Conservation (phyloP, 345 rosid species). For the Toxicodendron radicans region DNA sequence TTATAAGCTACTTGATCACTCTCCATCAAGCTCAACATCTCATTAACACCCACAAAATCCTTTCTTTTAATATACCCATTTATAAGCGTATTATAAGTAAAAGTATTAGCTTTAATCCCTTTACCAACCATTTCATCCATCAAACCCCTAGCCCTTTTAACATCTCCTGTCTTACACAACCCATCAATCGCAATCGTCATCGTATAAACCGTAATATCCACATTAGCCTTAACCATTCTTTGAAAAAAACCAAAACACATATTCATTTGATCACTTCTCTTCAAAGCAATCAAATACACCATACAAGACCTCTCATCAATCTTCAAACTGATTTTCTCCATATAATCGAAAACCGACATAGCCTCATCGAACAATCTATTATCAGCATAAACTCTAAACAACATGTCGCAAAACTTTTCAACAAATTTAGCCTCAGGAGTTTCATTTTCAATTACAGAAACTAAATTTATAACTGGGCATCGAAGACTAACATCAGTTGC, state of each 20-base stretch:
- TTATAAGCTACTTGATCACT: slow-evolving; percentile 46
- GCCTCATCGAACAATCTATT: slow-evolving; percentile 58
- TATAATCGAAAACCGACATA: slow-evolving; percentile 52
- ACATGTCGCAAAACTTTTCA: slow-evolving; percentile 54
- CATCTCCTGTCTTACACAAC: slow-evolving; percentile 61
- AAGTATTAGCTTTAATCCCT: slow-evolving; percentile 63
- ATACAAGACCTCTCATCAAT: slow-evolving; percentile 78
- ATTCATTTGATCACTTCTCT: slow-evolving; percentile 46
- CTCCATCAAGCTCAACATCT: slow-evolving; percentile 65
- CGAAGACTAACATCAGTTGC: slow-evolving; percentile 36
- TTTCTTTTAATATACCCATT: slow-evolving; percentile 53
- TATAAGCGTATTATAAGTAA: slow-evolving; percentile 70
- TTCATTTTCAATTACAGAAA: slow-evolving; percentile 31
- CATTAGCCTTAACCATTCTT: slow-evolving; percentile 55
- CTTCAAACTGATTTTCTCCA: slow-evolving; percentile 45
- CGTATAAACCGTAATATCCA: slow-evolving; percentile 55
- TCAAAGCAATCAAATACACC: slow-evolving; percentile 65
- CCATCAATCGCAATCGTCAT: slow-evolving; percentile 66
- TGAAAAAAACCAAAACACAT: slow-evolving; percentile 50
- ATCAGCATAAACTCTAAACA: slow-evolving; percentile 72
- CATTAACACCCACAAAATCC: slow-evolving; percentile 48
- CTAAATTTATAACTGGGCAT: slow-evolving; percentile 38
- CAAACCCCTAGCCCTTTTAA: slow-evolving; percentile 51
- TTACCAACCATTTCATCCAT: slow-evolving; percentile 40
- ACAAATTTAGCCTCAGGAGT: slow-evolving; percentile 35